Conservation (phyloP, 768 basidiomycete genomes). For the Leccinum obscurum region DNA sequence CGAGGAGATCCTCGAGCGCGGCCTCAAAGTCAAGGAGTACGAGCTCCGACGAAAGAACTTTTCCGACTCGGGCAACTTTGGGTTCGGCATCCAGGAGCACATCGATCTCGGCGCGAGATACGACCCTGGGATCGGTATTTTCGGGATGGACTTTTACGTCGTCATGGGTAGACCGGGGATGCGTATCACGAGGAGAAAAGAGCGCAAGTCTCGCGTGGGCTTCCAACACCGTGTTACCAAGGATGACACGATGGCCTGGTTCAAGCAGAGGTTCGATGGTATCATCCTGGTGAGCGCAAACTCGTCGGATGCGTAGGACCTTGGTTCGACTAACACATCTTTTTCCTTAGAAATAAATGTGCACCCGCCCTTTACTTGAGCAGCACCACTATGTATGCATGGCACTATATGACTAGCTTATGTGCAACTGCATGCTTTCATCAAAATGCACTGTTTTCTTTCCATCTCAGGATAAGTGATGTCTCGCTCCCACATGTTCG, state of each 20-base stretch:
- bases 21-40: slow-evolving; percentile 99
- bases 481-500: no score
- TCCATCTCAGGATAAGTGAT: background rate
- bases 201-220: slow-evolving; percentile 84
- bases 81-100: slow-evolving; percentile 99
- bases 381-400: slow-evolving; percentile 22
- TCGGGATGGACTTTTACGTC: slow-evolving; percentile 99
- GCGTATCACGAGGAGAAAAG: slow-evolving; percentile 89
- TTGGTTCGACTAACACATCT: background rate
- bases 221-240: slow-evolving; percentile 89
- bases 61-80: slow-evolving; percentile 98
- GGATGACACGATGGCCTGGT: slow-evolving; percentile 97
- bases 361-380: background rate
- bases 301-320: background rate
- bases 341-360: slow-evolving; percentile 29
- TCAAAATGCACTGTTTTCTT: slow-evolving; percentile 22
- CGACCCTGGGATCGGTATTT: slow-evolving; percentile 98
- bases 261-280: slow-evolving; percentile 99
- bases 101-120: slow-evolving; percentile 99
- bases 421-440: slow-evolving; percentile 27
- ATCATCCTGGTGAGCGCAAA: slow-evolving; percentile 79
- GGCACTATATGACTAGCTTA: slow-evolving; percentile 27
- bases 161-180: slow-evolving; percentile 96
- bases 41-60: slow-evolving; percentile 97
- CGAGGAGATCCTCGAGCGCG: slow-evolving; percentile 98